Conservation (phyloP, 345 rosid genomes). For the Eucalyptus pauciflora region DNA sequence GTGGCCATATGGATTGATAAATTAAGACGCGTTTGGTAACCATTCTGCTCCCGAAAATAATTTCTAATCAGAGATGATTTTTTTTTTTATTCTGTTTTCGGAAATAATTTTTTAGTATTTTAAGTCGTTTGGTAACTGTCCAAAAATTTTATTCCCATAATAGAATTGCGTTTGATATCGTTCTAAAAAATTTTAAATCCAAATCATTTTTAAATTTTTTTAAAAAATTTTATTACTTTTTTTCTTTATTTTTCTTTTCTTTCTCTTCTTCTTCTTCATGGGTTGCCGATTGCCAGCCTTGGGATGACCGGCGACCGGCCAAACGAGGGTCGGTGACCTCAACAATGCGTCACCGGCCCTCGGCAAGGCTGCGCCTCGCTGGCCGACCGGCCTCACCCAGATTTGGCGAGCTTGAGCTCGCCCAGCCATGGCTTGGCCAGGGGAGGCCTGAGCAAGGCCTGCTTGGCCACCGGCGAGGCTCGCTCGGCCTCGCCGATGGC, state of each 20-base stretch:
- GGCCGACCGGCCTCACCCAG: rapidly evolving
- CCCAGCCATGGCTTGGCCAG: rapidly evolving
- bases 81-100: rapidly evolving
- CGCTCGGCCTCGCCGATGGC: rapidly evolving
- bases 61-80: rapidly evolving
- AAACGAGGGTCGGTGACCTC: rapidly evolving
- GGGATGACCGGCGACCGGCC: rapidly evolving
- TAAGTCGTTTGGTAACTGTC: rapidly evolving
- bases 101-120: rapidly evolving
- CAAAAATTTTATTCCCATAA: rapidly evolving
- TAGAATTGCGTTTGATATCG: rapidly evolving
- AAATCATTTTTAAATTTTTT: no score
- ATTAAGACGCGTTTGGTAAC: rapidly evolving
- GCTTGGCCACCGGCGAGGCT: no score
- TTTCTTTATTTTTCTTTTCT: no score
- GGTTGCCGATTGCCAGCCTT: rapidly evolving
- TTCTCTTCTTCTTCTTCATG: no score
- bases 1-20: no score
- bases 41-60: rapidly evolving
- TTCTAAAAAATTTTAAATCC: rapidly evolving
- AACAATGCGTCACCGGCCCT: rapidly evolving
- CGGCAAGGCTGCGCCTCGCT: rapidly evolving
- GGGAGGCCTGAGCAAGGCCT: rapidly evolving
- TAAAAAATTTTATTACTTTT: no score
- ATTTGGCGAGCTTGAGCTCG: rapidly evolving